phyloP scores from a whole-genome alignment of 2,329 filamentous ascomycete species.

The Achaetomium macrosporum region DNA sequence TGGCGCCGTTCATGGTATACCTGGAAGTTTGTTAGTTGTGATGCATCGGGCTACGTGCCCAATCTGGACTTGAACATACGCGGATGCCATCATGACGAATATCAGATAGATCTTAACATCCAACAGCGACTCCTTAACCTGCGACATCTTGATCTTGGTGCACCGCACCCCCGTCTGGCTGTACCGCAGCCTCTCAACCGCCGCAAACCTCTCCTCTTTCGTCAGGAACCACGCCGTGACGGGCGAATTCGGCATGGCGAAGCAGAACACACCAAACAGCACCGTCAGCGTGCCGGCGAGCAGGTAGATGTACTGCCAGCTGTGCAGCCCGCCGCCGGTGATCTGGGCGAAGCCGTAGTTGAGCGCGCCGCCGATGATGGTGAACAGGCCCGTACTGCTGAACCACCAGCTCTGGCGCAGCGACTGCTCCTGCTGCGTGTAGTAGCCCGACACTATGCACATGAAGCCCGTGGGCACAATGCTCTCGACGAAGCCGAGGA shows the following conservation, averaged over 20 bases:
- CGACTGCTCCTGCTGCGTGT: constrained; percentile 60
- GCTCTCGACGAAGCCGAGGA: constrained; percentile 56
- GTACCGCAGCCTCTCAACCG: constrained; percentile 56
- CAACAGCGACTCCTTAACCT: constrained; percentile 51
- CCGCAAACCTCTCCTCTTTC: constrained; percentile 54
- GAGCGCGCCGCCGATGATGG: constrained; percentile 56
- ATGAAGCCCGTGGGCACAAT: constrained; percentile 63
- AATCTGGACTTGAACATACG: constrained; percentile 33
- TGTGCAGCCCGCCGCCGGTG: constrained; percentile 43
- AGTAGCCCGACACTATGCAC: constrained; percentile 56
- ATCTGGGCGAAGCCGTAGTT: constrained; percentile 67
- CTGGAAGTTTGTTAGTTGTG: constrained; percentile 20
- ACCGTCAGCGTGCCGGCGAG: constrained; percentile 59
- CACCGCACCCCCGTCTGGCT: constrained; percentile 60
- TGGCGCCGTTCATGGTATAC: constrained; percentile 66
- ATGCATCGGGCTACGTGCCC: too few species aligned
- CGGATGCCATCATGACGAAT: constrained; percentile 62
- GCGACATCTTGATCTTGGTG: constrained; percentile 52
- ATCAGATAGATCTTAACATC: constrained; percentile 61
- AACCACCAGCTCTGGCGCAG: constrained; percentile 65
- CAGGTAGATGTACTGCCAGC: constrained; percentile 69
- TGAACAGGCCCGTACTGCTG: constrained; percentile 52
- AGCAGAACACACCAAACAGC: constrained; percentile 59
- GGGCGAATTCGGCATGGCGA: constrained; percentile 56
- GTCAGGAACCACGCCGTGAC: constrained; percentile 64